Conservation (phyloP, 768 basidiomycete genomes). For the Amanita pallidorosea region DNA sequence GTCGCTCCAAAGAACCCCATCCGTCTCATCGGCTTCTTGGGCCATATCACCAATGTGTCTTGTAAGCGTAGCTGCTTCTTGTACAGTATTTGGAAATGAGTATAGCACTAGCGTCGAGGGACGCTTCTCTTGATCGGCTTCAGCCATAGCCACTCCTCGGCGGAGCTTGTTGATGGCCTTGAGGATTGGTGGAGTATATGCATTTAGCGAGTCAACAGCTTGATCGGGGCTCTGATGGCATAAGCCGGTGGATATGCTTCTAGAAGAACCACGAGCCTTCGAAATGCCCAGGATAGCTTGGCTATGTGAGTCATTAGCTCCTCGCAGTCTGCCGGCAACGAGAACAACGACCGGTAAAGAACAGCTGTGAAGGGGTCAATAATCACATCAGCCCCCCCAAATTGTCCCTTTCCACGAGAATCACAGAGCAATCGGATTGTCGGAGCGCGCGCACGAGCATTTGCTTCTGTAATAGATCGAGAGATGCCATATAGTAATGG, state of each 20-base stretch:
- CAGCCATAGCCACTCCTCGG: slow-evolving; percentile 50
- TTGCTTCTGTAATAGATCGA: slow-evolving; percentile 60
- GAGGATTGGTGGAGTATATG: slow-evolving; percentile 56
- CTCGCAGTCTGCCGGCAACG: slow-evolving; percentile 40
- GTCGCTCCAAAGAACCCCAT: slow-evolving; percentile 43
- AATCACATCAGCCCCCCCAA: slow-evolving; percentile 50
- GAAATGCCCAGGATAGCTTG: slow-evolving; percentile 53
- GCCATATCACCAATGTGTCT: slow-evolving; percentile 52
- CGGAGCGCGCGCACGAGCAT: slow-evolving; percentile 43
- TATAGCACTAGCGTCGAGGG: slow-evolving; percentile 31
- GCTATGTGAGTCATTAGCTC: slow-evolving; percentile 32
- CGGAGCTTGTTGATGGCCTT: slow-evolving; percentile 63
- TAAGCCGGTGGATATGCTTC: slow-evolving; percentile 50
- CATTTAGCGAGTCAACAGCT: slow-evolving; percentile 19
- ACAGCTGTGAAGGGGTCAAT: slow-evolving; percentile 53
- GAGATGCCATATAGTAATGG: slow-evolving; percentile 63
- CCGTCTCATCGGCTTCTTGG: slow-evolving; percentile 29
- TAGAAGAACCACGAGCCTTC: slow-evolving; percentile 45
- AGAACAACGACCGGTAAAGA: slow-evolving; percentile 34
- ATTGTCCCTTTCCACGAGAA: slow-evolving; percentile 53
- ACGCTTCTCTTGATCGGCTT: slow-evolving; percentile 45
- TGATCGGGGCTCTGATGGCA: slow-evolving; percentile 11
- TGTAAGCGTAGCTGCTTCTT: slow-evolving; percentile 44
- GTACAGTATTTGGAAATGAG: slow-evolving; percentile 53
- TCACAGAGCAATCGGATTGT: slow-evolving; percentile 31